Percentiles rank a stretch among this genome's conserved stretches.
Conservation (phyloP, 169 alveolate species). For the Plasmodium inui region DNA sequence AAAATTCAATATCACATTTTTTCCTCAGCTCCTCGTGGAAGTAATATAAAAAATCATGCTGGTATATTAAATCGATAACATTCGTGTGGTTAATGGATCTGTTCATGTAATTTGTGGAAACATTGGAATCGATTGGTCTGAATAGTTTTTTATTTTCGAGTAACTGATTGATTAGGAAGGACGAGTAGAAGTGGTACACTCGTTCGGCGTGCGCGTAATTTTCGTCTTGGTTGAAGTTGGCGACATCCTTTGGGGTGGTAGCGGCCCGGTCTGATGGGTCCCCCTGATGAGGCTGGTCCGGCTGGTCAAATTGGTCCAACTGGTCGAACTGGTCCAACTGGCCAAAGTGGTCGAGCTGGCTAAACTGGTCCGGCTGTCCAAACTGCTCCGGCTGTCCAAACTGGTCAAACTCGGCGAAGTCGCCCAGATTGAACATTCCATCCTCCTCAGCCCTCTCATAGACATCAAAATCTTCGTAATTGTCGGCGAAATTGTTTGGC, state of each 20-base stretch:
- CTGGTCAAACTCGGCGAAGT: not conserved
- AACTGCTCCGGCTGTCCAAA: not conserved
- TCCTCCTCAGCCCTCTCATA: not conserved
- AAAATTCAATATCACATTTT: conserved; percentile 42
- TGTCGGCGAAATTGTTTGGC: not conserved
- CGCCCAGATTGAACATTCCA: not conserved
- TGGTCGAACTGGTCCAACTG: not conserved
- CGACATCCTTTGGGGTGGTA: not conserved
- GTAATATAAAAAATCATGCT: conserved; percentile 60
- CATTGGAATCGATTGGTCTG: conserved; percentile 2
- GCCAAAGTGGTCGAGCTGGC: not conserved
- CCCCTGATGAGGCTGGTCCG: not conserved
- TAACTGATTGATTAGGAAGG: conserved; percentile 22
- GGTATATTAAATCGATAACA: conserved; percentile 18
- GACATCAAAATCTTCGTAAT: not conserved
- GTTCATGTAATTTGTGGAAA: conserved; percentile 23
- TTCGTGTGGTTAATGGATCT: conserved; percentile 35
- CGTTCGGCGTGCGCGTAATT: conserved; percentile 21
- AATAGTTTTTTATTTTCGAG: conserved; percentile 6
- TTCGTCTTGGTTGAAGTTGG: not conserved
- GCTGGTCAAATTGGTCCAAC: not conserved
- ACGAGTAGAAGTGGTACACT: conserved; percentile 48
- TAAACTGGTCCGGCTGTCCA: not conserved
- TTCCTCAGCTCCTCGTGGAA: conserved; percentile 47
- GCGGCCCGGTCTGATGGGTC: not conserved